phyloP scores from a whole-genome alignment of 2,329 filamentous ascomycete genomes.

The Achaetomium macrosporum region DNA sequence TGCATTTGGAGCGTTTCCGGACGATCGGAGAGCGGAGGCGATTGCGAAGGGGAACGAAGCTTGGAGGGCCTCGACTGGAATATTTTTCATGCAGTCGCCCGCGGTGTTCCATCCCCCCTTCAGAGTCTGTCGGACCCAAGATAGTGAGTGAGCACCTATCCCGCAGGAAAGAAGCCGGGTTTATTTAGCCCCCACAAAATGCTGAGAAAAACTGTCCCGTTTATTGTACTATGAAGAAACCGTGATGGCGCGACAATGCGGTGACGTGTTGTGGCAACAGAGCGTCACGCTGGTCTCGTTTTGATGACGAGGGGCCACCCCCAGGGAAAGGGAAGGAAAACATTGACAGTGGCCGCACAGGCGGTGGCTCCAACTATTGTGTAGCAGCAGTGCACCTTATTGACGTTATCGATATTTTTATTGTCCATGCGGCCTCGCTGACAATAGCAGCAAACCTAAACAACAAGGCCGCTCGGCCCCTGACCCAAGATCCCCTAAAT shows the following conservation, averaged over 20 bases:
- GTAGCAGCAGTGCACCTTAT: neutral
- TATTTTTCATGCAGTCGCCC: conserved; percentile 7
- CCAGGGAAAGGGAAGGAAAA: too few species aligned
- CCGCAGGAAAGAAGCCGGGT: neutral
- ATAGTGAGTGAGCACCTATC: conserved; percentile 1
- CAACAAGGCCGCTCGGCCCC: too few species aligned
- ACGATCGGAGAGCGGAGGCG: conserved; percentile 1
- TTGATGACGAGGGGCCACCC: neutral
- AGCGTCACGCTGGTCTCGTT: too few species aligned
- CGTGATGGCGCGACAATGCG: too few species aligned
- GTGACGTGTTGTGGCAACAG: too few species aligned
- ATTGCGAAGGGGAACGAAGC: neutral
- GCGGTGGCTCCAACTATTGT: too few species aligned
- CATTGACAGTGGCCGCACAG: too few species aligned
- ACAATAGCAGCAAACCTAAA: neutral
- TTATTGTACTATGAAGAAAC: too few species aligned
- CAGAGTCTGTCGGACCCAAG: too few species aligned
- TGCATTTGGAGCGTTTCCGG: neutral
- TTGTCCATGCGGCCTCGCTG: neutral
- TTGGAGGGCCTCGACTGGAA: conserved; percentile 1
- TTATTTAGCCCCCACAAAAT: neutral
- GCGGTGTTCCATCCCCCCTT: neutral
- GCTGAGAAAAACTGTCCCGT: neutral
- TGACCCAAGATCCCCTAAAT: neutral
- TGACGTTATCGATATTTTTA: neutral